Evolutionary conservation across 2,329 filamentous ascomycete species (phyloP).

Genomic region (Ceratocystis colombiana): DNA sequence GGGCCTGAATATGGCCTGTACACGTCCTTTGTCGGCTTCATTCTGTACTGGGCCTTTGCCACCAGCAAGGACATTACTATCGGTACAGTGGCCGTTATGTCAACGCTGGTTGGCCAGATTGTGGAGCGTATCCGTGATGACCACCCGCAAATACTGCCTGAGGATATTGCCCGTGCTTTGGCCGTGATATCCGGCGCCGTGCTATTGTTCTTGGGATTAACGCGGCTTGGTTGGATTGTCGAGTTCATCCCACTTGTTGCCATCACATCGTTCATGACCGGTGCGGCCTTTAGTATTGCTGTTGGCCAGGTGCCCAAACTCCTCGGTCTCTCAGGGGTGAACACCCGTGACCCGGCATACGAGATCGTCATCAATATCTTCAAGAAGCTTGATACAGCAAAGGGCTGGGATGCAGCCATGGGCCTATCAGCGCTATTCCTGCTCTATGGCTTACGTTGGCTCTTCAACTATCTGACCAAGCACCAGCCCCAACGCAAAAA

Average conservation of each 20-base stretch:
- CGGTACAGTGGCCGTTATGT: slow-evolving; percentile 53
- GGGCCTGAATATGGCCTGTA: slow-evolving; percentile 43
- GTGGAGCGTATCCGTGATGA: slow-evolving; percentile 35
- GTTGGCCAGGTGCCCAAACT: slow-evolving; percentile 43
- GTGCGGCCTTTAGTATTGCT: slow-evolving; percentile 42
- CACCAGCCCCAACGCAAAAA: slow-evolving; percentile 57
- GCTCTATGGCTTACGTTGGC: slow-evolving; percentile 56
- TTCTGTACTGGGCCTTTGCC: slow-evolving; percentile 95
- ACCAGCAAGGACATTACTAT: slow-evolving; percentile 99
- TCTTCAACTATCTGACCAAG: slow-evolving; percentile 54
- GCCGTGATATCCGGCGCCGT: slow-evolving; percentile 42
- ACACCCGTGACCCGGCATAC: slow-evolving; percentile 42
- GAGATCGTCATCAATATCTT: slow-evolving; percentile 43
- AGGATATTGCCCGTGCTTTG: slow-evolving; percentile 40
- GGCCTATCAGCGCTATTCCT: slow-evolving; percentile 58
- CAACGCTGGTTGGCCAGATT: slow-evolving; percentile 43
- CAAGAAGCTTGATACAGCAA: slow-evolving; percentile 38
- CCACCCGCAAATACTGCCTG: slow-evolving; percentile 35
- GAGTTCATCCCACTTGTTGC: slow-evolving; percentile 45
- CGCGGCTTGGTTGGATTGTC: slow-evolving; percentile 45
- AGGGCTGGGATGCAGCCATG: slow-evolving; percentile 59
- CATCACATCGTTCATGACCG: slow-evolving; percentile 47
- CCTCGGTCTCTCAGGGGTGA: slow-evolving; percentile 42
- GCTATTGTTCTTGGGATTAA: slow-evolving; percentile 41
- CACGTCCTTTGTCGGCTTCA: slow-evolving; percentile 88